Evolutionary conservation across 2,329 filamentous ascomycete genomes (phyloP), one percentile per base, ranked within the genome.

Genomic region (Microsporum canis): DNA sequence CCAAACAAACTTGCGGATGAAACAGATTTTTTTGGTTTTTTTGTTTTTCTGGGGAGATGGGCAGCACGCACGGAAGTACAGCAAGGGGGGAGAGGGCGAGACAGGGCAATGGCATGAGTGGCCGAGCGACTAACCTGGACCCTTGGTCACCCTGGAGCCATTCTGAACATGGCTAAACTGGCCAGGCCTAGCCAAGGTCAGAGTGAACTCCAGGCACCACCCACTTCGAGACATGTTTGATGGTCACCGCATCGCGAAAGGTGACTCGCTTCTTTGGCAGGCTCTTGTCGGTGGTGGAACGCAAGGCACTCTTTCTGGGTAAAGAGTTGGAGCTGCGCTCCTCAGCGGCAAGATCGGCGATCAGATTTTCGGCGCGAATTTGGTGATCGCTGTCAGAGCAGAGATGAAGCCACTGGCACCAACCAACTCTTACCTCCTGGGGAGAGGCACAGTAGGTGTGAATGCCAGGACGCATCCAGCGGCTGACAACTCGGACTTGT

Each of bases 151-250:
- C n/a, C 43, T 27, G 23, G 43, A 47, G 43, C 17, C n/a, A 47
- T 17, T 8, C 43, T 10, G 43, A 27, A 23, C 43, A 17, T 17
- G 17, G 29, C 5, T 27, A 39, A n/a, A 33, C 14, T 57, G 53
- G 53, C 36, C 53, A 41, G 53, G 17, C 33, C n/a, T 23, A 39
- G 12, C 33, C n/a, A 38, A 27, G 17, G 17, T 3, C 34, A 14
- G 53, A 41, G 53, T 57, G 31, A 49, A 63, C 53, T 47, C 63
- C 65, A 34, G 64, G 65, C 7, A 65, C 65, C 62, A 72, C 70
- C 69, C 69, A 71, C 41, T n/a, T 29, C 41, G 66, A 62, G 55
- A 71, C 67, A 17, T 64, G 47, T 43, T 63, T 47, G 59, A 68
- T 65, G 17, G 63, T 66, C 49, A 57, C 63, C 39, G 65, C 66